phyloP scores from a whole-genome alignment of 495 filamentous ascomycete genomes.

The Neurospora sp. region DNA sequence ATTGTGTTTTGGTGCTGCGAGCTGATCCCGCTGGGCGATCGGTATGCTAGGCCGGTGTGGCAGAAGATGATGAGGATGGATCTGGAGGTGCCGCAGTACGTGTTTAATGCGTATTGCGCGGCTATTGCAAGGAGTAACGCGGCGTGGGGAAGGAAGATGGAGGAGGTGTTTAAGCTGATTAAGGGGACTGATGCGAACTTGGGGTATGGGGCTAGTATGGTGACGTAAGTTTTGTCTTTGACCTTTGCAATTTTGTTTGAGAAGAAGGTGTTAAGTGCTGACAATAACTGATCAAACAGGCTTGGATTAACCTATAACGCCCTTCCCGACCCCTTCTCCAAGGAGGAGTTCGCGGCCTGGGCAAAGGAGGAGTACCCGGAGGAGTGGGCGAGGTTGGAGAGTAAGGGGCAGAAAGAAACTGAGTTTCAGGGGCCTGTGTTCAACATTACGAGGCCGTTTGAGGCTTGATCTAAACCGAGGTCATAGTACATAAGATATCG shows the following conservation, averaged over 20 bases:
- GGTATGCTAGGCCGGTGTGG: conserved; percentile 65
- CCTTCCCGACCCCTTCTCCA: conserved; percentile 45
- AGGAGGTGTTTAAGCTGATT: conserved; percentile 53
- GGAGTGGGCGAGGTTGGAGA: conserved; percentile 54
- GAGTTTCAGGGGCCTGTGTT: conserved; percentile 27
- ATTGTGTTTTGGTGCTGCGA: conserved; percentile 73
- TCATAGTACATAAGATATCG: not conserved
- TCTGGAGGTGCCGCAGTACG: conserved; percentile 56
- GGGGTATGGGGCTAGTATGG: conserved; percentile 51
- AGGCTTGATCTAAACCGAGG: conserved; percentile 25
- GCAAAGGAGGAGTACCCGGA: conserved; percentile 53
- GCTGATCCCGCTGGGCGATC: conserved; percentile 47
- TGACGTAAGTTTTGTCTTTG: conserved; percentile 48
- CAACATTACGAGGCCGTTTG: conserved; percentile 32
- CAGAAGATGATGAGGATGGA: conserved; percentile 61
- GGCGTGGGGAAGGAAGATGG: conserved; percentile 45
- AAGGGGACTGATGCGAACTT: conserved; percentile 52
- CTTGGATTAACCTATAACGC: conserved; percentile 67
- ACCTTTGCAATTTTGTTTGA: not conserved
- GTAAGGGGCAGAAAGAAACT: conserved; percentile 28
- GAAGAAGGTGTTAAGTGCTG: not conserved
- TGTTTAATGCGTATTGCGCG: conserved; percentile 65
- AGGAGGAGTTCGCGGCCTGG: conserved; percentile 65
- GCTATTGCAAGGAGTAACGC: conserved; percentile 43
- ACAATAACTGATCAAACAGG: conserved; percentile 26